Percentiles rank a stretch among this genome's conserved stretches.
phyloP scores from a whole-genome alignment of 306 rosid genomes.

The Sechiopsis laciniata region DNA sequence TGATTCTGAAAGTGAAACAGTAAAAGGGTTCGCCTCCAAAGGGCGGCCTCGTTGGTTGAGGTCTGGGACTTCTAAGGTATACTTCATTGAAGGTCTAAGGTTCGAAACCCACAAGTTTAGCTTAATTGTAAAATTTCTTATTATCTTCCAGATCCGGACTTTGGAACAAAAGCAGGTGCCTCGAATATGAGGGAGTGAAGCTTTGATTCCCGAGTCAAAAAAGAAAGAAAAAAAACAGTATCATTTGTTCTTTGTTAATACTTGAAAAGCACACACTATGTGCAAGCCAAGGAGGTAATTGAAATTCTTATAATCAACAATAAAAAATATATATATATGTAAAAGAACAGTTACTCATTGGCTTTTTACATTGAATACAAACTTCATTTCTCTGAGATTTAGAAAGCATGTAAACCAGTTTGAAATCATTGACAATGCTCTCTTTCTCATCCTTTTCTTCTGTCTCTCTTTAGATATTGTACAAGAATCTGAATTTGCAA shows the following conservation, averaged over 20 bases:
- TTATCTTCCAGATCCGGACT: no score
- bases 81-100: no score
- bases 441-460: background rate
- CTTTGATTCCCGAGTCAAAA: no score
- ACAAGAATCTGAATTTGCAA: background rate
- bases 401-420: slow-evolving; percentile 10
- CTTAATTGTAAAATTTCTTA: no score
- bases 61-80: no score
- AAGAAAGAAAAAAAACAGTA: no score
- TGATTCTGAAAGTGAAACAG: slow-evolving; percentile 6
- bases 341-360: slow-evolving; percentile 5
- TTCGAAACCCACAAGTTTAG: no score
- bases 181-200: no score
- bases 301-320: background rate
- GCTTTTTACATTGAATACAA: slow-evolving; percentile 16
- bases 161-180: no score
- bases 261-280: background rate
- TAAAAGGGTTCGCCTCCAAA: background rate
- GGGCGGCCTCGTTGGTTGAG: no score
- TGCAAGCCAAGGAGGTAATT: background rate
- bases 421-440: slow-evolving; percentile 15
- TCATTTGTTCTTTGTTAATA: background rate
- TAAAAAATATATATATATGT: background rate
- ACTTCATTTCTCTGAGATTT: slow-evolving; percentile 5
- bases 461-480: background rate